Base-by-base conservation (phyloP, 257 asterid genomes). In the Penstemon barbatus region DNA sequence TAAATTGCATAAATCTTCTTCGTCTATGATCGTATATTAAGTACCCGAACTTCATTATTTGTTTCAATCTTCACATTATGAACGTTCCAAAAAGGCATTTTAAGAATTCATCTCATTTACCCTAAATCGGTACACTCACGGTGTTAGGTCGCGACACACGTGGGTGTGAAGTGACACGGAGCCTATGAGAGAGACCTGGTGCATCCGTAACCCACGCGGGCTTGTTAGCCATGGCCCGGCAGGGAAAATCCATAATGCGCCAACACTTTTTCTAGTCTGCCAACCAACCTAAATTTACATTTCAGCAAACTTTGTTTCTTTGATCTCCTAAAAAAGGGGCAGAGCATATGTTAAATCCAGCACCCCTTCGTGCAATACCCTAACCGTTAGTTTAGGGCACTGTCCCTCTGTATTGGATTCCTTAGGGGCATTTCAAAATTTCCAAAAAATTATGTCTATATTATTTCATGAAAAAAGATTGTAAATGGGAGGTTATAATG, bases 191-290 rank as follows among this genome's bases (percentile, higher is more conserved):
- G 60, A 55, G 70, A 18, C 49, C 7, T 50, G 76, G 78, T 60
- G 84, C 79, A 75, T 75, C 72, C 73, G 78, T 48, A 75, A 65
- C 81, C 78, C 89, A 81, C 81, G 85, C 81, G 79, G 72, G 59
- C 67, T 62, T 75, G 86, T 52, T 72, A 59, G 71, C 68, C 45
- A 73, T 71, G 84, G 87, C 72, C 80, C 84, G 61, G 41, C 39
- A 56, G 25, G 60, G 65, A 72, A 63, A 40, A 53, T 64, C 74
- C 45, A 74, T 64, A 75, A 33, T 85, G 88, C 80, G 60, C 78
- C 62, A 56, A 46, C 61, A 69, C 72, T 74, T 77, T 69, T 77
- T 66, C 70, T 71, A 73, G 63, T 65, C 74, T 13, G 64, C 77
- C 62, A 49, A 64, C 77, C 62, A 49, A 64, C 69, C 73, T 71